Base-by-base conservation (phyloP, 2,329 filamentous ascomycete species). In the Diaporthe sp. region DNA sequence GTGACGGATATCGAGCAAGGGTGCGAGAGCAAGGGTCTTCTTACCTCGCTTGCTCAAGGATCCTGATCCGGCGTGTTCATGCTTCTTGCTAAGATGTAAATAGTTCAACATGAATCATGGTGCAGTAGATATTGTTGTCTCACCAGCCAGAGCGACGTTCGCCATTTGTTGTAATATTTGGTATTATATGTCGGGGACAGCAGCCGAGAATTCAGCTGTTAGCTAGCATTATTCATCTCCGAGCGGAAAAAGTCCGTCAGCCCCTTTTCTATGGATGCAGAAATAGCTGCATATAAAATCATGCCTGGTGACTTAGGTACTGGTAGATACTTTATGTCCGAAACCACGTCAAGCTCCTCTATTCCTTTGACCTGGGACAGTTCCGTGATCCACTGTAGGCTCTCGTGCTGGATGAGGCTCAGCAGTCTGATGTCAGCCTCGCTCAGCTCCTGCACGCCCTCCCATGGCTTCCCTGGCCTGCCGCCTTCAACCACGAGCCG, bases 201-300 rank as follows among this genome's bases (percentile, higher is more conserved):
- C 42, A 67, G 22, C 44, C 28, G 39, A 7, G 1, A 1, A 22
- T 19, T 61, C 22, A 39, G 44, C 51, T 34, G 10, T 62, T 19
- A 62, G 25, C 12, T 15, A 22, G 15, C 34, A 13, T 17, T 60
- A 0, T 42, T 57, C 58, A 78, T 71, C 51, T 77, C 53, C 28
- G 60, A 53, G 31, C 57, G 65, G 2, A 78, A 42, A 19, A 74
- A 77, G 8, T 72, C 55, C 4, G 60, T 55, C 22, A 78, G 31
- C 17, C 75, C 77, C 9, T 67, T 86, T 77, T 91, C 88, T 25
- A 93, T 88, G 72, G 90, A 92, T 46, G 87, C 87, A 42, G 90
- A 92, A 77, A 93, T 90, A 34, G 90, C 87, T 2, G 91, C 88
- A 80, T 89, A 92, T 76, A 91, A 86, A 4, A 89, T 85, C 87